phyloP scores from a whole-genome alignment of 2,329 filamentous ascomycete species.

The Zopfia rhizophila region DNA sequence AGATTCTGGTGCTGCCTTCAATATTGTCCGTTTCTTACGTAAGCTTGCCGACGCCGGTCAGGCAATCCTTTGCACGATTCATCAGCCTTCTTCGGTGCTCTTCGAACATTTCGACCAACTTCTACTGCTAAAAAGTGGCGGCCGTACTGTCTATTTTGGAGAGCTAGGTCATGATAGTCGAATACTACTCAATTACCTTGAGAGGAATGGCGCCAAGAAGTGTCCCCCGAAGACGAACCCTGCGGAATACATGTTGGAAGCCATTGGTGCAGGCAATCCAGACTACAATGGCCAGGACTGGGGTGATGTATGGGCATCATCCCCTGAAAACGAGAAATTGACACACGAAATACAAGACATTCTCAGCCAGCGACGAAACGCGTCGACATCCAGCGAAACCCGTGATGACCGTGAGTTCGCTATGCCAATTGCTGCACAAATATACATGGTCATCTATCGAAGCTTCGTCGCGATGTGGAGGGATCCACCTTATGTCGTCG shows the following conservation, averaged over 20 bases:
- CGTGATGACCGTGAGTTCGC: conserved; percentile 58
- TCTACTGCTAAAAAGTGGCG: conserved; percentile 71
- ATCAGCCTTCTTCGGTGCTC: conserved; percentile 74
- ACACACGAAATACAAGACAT: conserved; percentile 55
- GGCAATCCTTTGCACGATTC: conserved; percentile 75
- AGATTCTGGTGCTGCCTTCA: conserved; percentile 74
- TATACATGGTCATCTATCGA: conserved; percentile 53
- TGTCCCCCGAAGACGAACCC: conserved; percentile 65
- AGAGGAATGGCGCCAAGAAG: conserved; percentile 62
- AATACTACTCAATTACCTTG: conserved; percentile 61
- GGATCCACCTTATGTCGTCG: conserved; percentile 73
- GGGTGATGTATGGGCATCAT: conserved; percentile 58
- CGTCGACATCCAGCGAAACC: conserved; percentile 43
- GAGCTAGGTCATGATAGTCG: conserved; percentile 59
- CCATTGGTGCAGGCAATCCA: conserved; percentile 55
- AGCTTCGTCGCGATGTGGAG: conserved; percentile 71
- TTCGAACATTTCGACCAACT: conserved; percentile 75
- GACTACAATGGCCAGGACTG: conserved; percentile 58
- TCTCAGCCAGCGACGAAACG: conserved; percentile 44
- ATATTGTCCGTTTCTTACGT: conserved; percentile 71
- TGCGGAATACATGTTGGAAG: conserved; percentile 64
- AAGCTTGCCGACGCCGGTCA: conserved; percentile 74
- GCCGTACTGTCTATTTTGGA: conserved; percentile 74
- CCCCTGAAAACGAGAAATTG: conserved; percentile 50
- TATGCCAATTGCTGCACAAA: conserved; percentile 55